These are phyloP conservation scores for Aspergillus mulundensis DNA, from an alignment of 495 filamentous ascomycete genomes.

Conservation along the genomic window DNA sequence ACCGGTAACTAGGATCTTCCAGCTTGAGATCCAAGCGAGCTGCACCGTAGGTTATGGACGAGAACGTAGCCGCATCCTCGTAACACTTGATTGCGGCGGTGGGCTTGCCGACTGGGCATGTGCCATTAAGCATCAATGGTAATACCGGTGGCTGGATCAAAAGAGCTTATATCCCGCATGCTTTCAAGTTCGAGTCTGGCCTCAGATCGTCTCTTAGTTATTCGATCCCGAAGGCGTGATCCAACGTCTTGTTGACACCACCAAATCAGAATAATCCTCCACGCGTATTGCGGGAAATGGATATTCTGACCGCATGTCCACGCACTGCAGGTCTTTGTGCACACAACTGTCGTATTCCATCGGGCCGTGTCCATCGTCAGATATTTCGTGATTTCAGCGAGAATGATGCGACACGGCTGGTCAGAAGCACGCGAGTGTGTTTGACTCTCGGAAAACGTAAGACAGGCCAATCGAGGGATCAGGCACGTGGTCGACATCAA, in stretches of 20 bases:
- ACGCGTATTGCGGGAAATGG: no score
- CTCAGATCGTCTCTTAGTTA: not conserved
- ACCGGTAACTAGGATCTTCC: no score
- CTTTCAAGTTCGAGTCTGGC: not conserved
- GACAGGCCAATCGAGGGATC: not conserved
- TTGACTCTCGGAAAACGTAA: not conserved
- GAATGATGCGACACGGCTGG: no score
- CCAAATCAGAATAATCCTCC: no score
- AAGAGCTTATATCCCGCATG: not conserved
- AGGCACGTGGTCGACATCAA: not conserved
- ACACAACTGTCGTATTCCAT: not conserved
- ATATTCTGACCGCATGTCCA: no score
- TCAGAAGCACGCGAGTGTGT: no score
- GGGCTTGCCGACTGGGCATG: no score
- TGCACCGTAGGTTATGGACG: no score
- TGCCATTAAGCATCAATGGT: not conserved
- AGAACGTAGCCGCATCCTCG: no score
- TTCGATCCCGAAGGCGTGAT: conserved; percentile 3
- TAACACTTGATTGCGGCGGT: no score
- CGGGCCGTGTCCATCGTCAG: not conserved
- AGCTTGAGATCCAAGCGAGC: no score
- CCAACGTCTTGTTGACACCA: not conserved
- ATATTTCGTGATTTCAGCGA: not conserved
- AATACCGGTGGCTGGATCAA: not conserved
- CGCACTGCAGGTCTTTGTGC: no score